Conservation (phyloP, 441 rosid genomes). For the Theobroma grandiflorum region DNA sequence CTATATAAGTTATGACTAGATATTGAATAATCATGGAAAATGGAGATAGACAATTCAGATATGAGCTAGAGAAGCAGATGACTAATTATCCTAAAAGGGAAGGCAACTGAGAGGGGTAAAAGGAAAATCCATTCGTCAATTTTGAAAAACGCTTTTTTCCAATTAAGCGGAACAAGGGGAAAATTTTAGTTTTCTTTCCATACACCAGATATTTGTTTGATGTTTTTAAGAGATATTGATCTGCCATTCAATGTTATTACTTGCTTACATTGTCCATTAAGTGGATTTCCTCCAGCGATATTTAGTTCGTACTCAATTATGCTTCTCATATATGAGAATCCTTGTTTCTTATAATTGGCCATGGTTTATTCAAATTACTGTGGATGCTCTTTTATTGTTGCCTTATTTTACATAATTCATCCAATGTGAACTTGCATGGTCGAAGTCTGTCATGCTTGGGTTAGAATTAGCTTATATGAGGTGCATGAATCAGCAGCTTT, state of each 20-base stretch:
- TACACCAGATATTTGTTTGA: not conserved
- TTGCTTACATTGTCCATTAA: not conserved
- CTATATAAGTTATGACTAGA: not conserved
- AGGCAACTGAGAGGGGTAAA: not conserved
- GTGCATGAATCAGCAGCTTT: slow-evolving; percentile 2
- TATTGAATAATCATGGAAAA: not conserved
- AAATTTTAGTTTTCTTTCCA: not conserved
- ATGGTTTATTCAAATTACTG: slow-evolving; percentile 1
- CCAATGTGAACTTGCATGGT: not conserved
- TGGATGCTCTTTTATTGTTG: not conserved
- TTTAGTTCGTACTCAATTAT: not conserved
- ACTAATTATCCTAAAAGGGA: not conserved
- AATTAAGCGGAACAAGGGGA: not conserved
- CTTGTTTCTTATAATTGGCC: not conserved
- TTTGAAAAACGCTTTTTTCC: too few relatives aligned
- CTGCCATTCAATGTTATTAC: not conserved
- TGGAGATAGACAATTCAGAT: not conserved
- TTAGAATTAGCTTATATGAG: not conserved
- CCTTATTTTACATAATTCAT: not conserved
- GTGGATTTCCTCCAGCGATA: not conserved
- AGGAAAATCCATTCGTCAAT: not conserved
- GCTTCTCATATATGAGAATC: not conserved
- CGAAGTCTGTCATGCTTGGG: not conserved
- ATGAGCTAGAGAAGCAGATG: not conserved
- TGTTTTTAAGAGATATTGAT: slow-evolving; percentile 2